Conservation (phyloP, 1,139 yeast species). For the Lodderomyces oxycetoniae region DNA sequence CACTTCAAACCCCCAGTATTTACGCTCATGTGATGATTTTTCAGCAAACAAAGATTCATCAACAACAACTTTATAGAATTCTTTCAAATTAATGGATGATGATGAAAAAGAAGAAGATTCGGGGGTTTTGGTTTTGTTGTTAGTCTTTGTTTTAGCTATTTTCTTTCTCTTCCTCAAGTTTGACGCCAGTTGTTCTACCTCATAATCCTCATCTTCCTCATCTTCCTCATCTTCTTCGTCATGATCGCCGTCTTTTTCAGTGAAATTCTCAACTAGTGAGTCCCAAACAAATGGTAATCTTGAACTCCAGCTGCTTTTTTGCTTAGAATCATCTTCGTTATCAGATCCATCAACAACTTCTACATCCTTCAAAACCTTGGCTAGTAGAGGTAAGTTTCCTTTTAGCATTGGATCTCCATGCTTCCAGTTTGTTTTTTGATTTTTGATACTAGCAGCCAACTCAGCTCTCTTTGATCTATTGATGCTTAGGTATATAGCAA, state of each 20-base stretch:
- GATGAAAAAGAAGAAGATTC: no score
- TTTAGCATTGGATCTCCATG: conserved; percentile 65
- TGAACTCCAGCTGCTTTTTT: conserved; percentile 73
- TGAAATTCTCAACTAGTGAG: conserved; percentile 46
- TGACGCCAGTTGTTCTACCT: not conserved
- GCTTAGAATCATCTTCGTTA: conserved; percentile 21
- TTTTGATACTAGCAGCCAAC: conserved; percentile 22
- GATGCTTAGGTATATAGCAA: conserved; percentile 61
- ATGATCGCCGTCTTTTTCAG: conserved; percentile 9
- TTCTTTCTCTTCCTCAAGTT: conserved; percentile 11
- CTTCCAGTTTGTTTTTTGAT: conserved; percentile 54
- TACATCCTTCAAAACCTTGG: conserved; percentile 64
- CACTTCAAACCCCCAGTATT: conserved; percentile 80
- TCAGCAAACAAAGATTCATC: conserved; percentile 78
- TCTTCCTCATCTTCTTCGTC: conserved; percentile 11
- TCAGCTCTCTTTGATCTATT: conserved; percentile 28
- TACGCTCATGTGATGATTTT: conserved; percentile 79
- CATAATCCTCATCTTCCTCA: conserved; percentile 13
- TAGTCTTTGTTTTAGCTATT: conserved; percentile 9
- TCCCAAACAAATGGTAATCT: conserved; percentile 83
- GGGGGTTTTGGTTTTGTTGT: conserved; percentile 19
- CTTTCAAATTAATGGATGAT: conserved; percentile 43
- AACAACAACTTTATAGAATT: conserved; percentile 75
- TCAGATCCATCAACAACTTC: conserved; percentile 31
- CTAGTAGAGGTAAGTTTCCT: conserved; percentile 57